phyloP scores from a whole-genome alignment of 768 basidiomycete species.

The Coprinellus aureogranulatus region DNA sequence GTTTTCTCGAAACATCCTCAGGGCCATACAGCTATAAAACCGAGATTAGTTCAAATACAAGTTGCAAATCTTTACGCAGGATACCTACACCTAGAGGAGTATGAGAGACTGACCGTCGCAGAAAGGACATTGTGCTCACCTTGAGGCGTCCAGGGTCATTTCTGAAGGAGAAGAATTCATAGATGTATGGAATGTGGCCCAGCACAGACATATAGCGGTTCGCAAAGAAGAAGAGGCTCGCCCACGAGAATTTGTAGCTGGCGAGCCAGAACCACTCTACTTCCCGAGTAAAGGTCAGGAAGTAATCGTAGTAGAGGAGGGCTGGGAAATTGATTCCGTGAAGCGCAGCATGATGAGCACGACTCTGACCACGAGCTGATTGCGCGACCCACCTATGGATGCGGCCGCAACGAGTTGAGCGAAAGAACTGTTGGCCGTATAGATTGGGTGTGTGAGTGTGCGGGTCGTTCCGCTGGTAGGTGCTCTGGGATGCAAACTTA shows the following conservation, averaged over 20 bases:
- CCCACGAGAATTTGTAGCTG: constrained; percentile 17
- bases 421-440: not conserved
- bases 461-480: too few relatives aligned
- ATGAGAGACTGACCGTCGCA: not conserved
- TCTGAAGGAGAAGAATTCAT: constrained; percentile 20
- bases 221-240: constrained; percentile 27
- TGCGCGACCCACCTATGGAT: not conserved
- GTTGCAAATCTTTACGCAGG: too few relatives aligned
- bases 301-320: constrained; percentile 37
- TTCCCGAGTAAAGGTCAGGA: constrained; percentile 36
- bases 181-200: constrained; percentile 27
- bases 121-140: constrained; percentile 7
- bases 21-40: not conserved
- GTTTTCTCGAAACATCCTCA: not conserved
- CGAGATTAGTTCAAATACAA: not conserved
- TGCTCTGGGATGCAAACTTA: too few relatives aligned
- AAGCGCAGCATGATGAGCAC: too few relatives aligned
- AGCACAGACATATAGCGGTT: constrained; percentile 35
- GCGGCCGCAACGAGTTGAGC: not conserved
- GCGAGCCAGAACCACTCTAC: constrained; percentile 35
- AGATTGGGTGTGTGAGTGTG: too few relatives aligned
- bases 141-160: constrained; percentile 12
- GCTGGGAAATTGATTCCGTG: too few relatives aligned
- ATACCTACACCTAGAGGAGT: not conserved
- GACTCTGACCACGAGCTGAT: too few relatives aligned